Evolutionary conservation across 164 flowering plant genomes (phyloP).

Genomic region (Hamamelis virginiana): DNA sequence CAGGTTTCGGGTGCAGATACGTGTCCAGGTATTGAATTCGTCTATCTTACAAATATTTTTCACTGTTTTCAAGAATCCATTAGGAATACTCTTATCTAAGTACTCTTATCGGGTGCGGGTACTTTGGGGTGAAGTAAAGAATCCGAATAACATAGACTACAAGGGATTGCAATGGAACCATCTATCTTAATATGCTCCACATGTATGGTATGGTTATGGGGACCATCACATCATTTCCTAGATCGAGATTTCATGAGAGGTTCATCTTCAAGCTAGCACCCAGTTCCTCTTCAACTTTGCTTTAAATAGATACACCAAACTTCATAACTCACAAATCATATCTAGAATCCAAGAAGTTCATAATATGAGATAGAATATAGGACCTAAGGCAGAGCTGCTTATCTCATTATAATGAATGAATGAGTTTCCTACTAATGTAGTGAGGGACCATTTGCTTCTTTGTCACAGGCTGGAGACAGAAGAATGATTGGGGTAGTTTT

Average conservation of each 20-base stretch:
- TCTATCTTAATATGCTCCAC: background rate
- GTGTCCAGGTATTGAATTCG: too few relatives aligned
- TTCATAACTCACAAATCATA: background rate
- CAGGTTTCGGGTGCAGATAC: too few relatives aligned
- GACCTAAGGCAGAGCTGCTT: background rate
- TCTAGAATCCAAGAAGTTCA: background rate
- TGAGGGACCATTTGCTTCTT: conserved; percentile 14
- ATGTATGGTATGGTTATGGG: background rate
- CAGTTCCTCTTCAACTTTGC: too few relatives aligned
- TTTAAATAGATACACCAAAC: background rate
- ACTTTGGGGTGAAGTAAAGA: too few relatives aligned
- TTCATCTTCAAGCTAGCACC: too few relatives aligned
- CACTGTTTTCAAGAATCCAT: too few relatives aligned
- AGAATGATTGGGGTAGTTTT: background rate
- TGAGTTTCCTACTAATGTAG: background rate
- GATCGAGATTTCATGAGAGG: background rate
- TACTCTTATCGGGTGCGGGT: too few relatives aligned
- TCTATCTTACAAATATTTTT: too few relatives aligned
- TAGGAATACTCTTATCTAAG: too few relatives aligned
- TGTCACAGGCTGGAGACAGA: conserved; percentile 6
- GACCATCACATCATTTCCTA: background rate
- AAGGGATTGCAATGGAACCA: background rate
- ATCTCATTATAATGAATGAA: background rate
- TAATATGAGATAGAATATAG: background rate
- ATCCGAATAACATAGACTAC: too few relatives aligned